Conservation (phyloP, 2,329 filamentous ascomycete genomes). For the Aaosphaeria pasadenensis region DNA sequence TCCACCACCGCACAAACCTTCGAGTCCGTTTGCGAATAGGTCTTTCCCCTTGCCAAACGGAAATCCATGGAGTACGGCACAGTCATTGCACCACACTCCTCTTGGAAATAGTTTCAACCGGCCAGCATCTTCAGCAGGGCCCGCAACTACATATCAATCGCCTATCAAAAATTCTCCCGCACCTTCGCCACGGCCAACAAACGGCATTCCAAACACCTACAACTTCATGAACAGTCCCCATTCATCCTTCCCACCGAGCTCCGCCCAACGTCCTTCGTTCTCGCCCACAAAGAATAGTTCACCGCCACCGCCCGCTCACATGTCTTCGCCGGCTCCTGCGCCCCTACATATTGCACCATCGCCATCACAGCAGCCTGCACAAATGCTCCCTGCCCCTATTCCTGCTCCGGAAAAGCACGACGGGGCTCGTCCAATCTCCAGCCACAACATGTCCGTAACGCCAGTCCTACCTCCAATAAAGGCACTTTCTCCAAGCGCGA, state of each 20-base stretch:
- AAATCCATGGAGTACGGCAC: conserved; percentile 19
- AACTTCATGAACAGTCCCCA: conserved; percentile 41
- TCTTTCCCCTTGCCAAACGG: conserved; percentile 25
- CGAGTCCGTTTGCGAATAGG: conserved; percentile 6
- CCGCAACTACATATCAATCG: conserved; percentile 15
- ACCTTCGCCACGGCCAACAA: conserved; percentile 31
- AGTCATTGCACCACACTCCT: conserved; percentile 18
- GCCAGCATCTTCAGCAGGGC: conserved; percentile 25
- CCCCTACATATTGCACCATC: conserved; percentile 24
- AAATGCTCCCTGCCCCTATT: conserved; percentile 32
- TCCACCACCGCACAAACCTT: conserved; percentile 29
- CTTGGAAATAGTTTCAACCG: conserved; percentile 29
- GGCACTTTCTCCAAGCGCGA: conserved; percentile 57
- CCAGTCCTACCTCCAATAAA: conserved; percentile 58
- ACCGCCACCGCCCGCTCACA: conserved; percentile 33
- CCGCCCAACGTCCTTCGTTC: conserved; percentile 29
- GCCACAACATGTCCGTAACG: conserved; percentile 31
- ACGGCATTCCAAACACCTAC: conserved; percentile 27
- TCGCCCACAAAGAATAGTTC: conserved; percentile 40
- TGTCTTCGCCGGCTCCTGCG: conserved; percentile 26
- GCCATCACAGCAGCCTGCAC: conserved; percentile 28
- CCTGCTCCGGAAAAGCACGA: conserved; percentile 49
- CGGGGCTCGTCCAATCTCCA: conserved; percentile 28
- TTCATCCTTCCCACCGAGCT: conserved; percentile 44
- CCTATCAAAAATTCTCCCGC: conserved; percentile 35